phyloP scores from a whole-genome alignment of 2,329 filamentous ascomycete genomes.

The Neopestalotiopsis sp. region DNA sequence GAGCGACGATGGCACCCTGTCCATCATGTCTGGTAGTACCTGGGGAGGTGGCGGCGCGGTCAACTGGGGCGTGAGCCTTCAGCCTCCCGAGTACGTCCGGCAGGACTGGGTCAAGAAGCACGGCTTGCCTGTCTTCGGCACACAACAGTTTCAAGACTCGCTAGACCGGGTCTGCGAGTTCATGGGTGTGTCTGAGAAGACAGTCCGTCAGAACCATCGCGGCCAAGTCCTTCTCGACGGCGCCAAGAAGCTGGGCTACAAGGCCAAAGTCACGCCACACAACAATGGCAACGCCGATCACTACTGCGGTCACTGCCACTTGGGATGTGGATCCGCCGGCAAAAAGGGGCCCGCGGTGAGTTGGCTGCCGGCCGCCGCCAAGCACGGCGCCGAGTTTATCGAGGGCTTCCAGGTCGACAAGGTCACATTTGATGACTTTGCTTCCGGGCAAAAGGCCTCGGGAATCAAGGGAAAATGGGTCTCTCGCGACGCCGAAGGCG shows the following conservation, averaged over 20 bases:
- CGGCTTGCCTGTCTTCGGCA: slow-evolving; percentile 68
- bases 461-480: slow-evolving; percentile 35
- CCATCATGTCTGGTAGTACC: slow-evolving; percentile 62
- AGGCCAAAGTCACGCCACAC: slow-evolving; percentile 66
- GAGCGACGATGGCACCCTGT: slow-evolving; percentile 55
- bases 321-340: slow-evolving; percentile 54
- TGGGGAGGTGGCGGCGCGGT: slow-evolving; percentile 78
- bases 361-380: slow-evolving; percentile 70
- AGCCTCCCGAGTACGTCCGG: slow-evolving; percentile 67
- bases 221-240: slow-evolving; percentile 69
- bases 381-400: slow-evolving; percentile 69
- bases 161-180: slow-evolving; percentile 52
- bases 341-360: slow-evolving; percentile 74
- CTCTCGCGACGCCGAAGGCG: slow-evolving; percentile 66
- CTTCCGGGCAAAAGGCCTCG: slow-evolving; percentile 33
- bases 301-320: slow-evolving; percentile 56
- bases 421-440: slow-evolving; percentile 61
- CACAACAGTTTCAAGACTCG: slow-evolving; percentile 65
- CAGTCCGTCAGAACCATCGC: slow-evolving; percentile 63
- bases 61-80: slow-evolving; percentile 64
- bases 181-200: slow-evolving; percentile 40
- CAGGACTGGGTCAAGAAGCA: slow-evolving; percentile 65
- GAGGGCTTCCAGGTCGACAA: slow-evolving; percentile 69
- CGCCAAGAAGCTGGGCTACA: slow-evolving; percentile 67
- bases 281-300: slow-evolving; percentile 70